A percentile compares a stretch with the other conserved stretches of the same genome.
Conservation (phyloP, 495 filamentous ascomycete genomes). For the Neurospora tetraspora region DNA sequence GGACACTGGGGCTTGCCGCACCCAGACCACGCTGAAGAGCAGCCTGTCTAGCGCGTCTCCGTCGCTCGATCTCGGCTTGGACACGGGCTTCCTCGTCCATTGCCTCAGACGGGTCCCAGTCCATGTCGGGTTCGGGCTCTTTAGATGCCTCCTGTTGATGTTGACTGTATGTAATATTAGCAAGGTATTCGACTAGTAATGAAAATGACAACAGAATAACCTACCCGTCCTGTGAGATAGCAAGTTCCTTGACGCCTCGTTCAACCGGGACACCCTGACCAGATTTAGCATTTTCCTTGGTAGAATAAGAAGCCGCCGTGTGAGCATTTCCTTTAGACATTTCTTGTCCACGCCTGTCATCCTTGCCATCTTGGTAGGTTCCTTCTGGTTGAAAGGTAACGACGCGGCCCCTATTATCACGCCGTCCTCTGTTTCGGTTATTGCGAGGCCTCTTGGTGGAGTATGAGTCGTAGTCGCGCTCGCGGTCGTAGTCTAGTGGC, state of each 20-base stretch:
- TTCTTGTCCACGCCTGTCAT: slow-evolving; percentile 29
- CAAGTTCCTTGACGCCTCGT: slow-evolving; percentile 27
- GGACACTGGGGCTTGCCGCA: slow-evolving; percentile 63
- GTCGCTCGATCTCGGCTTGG: slow-evolving; percentile 67
- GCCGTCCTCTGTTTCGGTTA: slow-evolving; percentile 43
- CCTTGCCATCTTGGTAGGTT: slow-evolving; percentile 34
- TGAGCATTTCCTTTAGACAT: slow-evolving; percentile 22
- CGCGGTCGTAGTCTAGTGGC: slow-evolving; percentile 8
- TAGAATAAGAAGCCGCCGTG: slow-evolving; percentile 26
- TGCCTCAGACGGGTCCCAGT: slow-evolving; percentile 40
- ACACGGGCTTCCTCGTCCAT: slow-evolving; percentile 52
- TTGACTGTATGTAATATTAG: background rate
- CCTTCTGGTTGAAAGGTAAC: slow-evolving; percentile 9
- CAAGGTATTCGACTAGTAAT: slow-evolving; percentile 2
- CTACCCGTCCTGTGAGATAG: slow-evolving; percentile 17
- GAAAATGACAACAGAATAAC: background rate
- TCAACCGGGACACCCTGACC: slow-evolving; percentile 48
- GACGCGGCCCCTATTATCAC: slow-evolving; percentile 21
- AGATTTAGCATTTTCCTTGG: slow-evolving; percentile 58
- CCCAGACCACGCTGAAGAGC: slow-evolving; percentile 71
- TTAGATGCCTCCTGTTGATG: background rate
- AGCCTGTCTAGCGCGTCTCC: slow-evolving; percentile 77
- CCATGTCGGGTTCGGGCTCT: slow-evolving; percentile 22
- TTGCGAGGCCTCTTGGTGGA: slow-evolving; percentile 55
- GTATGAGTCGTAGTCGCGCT: slow-evolving; percentile 28